Evolutionary conservation across 768 basidiomycete genomes (phyloP).

Genomic region (Rhodotorula taiwanensis): DNA sequence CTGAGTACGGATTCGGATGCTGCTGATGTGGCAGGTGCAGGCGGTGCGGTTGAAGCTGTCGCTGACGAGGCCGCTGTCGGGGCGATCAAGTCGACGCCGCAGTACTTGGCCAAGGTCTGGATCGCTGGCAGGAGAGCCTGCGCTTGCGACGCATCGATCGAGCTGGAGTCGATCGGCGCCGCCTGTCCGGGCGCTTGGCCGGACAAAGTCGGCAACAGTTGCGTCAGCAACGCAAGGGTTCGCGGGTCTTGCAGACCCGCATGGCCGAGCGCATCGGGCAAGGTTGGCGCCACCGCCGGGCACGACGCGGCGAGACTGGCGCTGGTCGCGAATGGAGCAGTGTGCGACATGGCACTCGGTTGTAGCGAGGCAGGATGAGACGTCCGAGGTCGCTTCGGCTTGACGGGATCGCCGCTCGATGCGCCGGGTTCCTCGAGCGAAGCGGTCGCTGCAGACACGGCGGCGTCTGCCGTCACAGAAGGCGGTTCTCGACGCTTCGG

Average conservation of each 20-base stretch:
- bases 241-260: slow-evolving; percentile 14
- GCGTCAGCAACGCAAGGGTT: slow-evolving; percentile 18
- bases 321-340: neutral
- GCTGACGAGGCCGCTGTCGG: neutral
- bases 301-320: neutral
- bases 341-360: neutral
- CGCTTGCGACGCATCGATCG: slow-evolving; percentile 12
- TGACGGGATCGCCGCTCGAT: slow-evolving; percentile 25
- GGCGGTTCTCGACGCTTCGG: slow-evolving; percentile 17
- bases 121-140: slow-evolving; percentile 16
- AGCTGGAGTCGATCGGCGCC: neutral
- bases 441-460: no score
- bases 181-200: neutral
- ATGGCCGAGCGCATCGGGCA: neutral
- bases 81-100: slow-evolving; percentile 8
- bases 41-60: neutral
- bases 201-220: slow-evolving; percentile 17
- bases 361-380: neutral
- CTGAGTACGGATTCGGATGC: neutral
- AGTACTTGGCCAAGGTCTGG: slow-evolving; percentile 25
- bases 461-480: no score
- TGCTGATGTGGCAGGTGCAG: no score
- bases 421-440: neutral
- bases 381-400: slow-evolving; percentile 20
- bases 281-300: neutral